Conservation (phyloP, 495 filamentous ascomycete genomes). For the Daldinia childiae region DNA sequence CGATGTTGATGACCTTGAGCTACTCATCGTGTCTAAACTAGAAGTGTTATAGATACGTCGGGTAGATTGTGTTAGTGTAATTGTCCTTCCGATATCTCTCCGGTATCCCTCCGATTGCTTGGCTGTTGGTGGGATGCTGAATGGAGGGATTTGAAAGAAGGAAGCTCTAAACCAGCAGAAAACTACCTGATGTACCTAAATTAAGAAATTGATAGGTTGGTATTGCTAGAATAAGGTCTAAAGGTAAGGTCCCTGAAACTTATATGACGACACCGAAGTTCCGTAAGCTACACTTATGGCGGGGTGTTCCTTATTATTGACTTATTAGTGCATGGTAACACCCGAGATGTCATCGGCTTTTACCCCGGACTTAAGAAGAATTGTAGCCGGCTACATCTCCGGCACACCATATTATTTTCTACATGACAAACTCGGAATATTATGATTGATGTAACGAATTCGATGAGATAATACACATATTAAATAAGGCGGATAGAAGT, state of each 20-base stretch:
- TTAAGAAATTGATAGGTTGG: not conserved
- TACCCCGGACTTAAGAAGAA: constrained; percentile 47
- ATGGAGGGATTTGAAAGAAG: not conserved
- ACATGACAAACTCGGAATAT: not conserved
- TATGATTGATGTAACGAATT: not conserved
- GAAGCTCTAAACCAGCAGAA: not conserved
- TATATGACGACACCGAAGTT: not conserved
- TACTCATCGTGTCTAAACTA: constrained; percentile 31
- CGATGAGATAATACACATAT: not conserved
- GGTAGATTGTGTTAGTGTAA: not conserved
- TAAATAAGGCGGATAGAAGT: not conserved
- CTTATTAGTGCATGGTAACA: not conserved
- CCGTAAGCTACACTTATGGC: constrained; percentile 3
- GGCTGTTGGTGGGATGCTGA: not conserved
- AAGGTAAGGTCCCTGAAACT: not conserved
- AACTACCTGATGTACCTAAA: not conserved
- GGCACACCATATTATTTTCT: not conserved
- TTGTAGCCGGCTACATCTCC: not conserved
- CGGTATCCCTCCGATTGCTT: not conserved
- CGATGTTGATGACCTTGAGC: constrained; percentile 33
- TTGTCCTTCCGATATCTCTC: not conserved
- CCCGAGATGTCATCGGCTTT: constrained; percentile 33
- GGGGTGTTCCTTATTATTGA: constrained; percentile 28
- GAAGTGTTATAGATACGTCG: not conserved
- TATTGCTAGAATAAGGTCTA: not conserved